Base-by-base conservation (phyloP, 176 grass and related monocot species). In the Eragrostis nindensis region DNA sequence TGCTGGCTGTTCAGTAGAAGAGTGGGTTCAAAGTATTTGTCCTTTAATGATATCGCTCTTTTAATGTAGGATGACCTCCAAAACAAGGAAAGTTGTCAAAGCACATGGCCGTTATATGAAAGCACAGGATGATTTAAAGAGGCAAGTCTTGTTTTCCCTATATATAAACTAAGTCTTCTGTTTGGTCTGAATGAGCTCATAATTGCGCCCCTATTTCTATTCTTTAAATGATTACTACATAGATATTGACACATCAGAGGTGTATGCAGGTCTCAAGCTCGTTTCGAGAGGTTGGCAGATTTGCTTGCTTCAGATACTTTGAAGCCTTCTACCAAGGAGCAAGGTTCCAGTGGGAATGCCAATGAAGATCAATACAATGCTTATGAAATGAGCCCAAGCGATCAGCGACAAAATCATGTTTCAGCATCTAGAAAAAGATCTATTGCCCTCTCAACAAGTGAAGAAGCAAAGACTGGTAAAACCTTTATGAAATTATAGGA, bases 91-190 rank as follows among this genome's bases (percentile, higher is more conserved):
- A 71, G 85, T 97, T 32, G 59, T 87, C 74, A 93, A 87, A 93
- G 90, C 90, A 86, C 88, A 97, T 77, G 77, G 71, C 27, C 86
- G 83, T 57, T 87, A 91, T 68, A 55, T 91, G 26, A 97, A 93
- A 85, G 90, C 90, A 56, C 83, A 85, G n/a, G 90, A 91, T 7
- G 90, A 91, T 73, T 87, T 91, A 73, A 97, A 93, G 86, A 93
- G 94, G 94, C 65, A 68, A n/a, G 86, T 91, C 81, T 40, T 12
- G 67, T n/a, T 53, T 85, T 73, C 19, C 53, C 21, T 41, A 49
- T 68, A 66, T 80, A 22, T 84, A 19, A 74, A 68, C 66, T 66
- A 21, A 45, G 65, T 7, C 29, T 63, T 76, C 1, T 47, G 8
- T 87, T 47, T 84, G 11, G 21, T 53, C 41, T 79, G 70, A 55